phyloP scores from a whole-genome alignment of 1,284 basidiomycete genomes.

The Mycena citricolor region DNA sequence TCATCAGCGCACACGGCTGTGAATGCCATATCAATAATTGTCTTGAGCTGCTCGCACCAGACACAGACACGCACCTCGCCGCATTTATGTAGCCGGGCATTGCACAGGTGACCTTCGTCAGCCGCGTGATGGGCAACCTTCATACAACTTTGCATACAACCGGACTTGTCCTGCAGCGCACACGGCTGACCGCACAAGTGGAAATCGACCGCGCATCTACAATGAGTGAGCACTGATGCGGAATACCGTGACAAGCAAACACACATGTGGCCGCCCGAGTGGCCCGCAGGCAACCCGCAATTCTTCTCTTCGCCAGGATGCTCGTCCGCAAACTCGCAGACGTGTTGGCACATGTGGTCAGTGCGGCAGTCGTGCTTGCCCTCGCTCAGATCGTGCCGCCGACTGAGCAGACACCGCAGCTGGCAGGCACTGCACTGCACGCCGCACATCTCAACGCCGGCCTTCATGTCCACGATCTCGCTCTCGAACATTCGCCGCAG shows the following conservation, averaged over 20 bases:
- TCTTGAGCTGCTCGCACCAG: not conserved
- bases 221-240: not conserved
- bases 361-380: conserved; percentile 50
- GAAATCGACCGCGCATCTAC: conserved; percentile 46
- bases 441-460: conserved; percentile 49
- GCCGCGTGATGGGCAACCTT: conserved; percentile 37
- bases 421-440: conserved; percentile 47
- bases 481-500: conserved; percentile 46
- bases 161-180: conserved; percentile 40
- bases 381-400: conserved; percentile 45
- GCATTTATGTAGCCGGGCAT: conserved; percentile 53
- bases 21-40: not conserved
- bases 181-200: conserved; percentile 56
- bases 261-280: conserved; percentile 53
- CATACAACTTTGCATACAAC: conserved; percentile 49
- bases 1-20: conserved; percentile 47
- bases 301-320: conserved; percentile 30
- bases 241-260: not conserved
- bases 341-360: conserved; percentile 42
- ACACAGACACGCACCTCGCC: conserved; percentile 41
- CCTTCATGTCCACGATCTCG: conserved; percentile 42
- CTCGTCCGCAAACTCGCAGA: conserved; percentile 44
- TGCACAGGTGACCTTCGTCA: conserved; percentile 52
- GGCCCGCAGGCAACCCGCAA: conserved; percentile 53
- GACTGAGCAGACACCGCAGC: conserved; percentile 44